phyloP scores from a whole-genome alignment of 2,329 filamentous ascomycete genomes.

The Colletotrichum magnum region DNA sequence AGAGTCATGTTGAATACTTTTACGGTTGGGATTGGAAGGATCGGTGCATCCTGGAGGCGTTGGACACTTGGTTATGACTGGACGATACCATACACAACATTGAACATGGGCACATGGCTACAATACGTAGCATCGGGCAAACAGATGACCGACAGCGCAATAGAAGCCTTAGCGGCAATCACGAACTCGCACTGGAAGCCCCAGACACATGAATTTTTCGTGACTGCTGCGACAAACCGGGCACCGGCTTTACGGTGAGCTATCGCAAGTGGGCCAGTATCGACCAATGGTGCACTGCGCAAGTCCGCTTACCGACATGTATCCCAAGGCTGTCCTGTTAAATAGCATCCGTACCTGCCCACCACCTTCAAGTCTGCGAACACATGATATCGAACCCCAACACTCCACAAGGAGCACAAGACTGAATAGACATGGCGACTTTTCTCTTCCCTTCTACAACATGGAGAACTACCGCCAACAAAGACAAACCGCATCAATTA shows the following conservation, averaged over 20 bases:
- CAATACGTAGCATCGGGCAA: conserved; percentile 14
- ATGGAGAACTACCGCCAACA: no score
- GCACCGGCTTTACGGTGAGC: background rate
- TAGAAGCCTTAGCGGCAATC: conserved; percentile 21
- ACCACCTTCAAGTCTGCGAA: background rate
- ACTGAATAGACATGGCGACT: no score
- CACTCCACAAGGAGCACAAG: no score
- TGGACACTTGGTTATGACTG: conserved; percentile 22
- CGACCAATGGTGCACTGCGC: background rate
- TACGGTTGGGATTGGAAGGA: conserved; percentile 2
- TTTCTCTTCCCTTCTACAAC: no score
- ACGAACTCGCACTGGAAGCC: background rate
- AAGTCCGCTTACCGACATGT: conserved; percentile 11
- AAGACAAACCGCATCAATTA: no score
- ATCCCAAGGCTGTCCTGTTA: background rate
- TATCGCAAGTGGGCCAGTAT: background rate
- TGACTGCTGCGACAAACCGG: no score
- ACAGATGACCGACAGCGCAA: conserved; percentile 33
- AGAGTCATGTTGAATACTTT: background rate
- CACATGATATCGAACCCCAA: no score
- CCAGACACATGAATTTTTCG: no score
- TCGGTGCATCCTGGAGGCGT: conserved; percentile 16
- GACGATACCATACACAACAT: conserved; percentile 21
- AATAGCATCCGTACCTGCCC: background rate
- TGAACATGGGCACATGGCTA: background rate